phyloP scores from a whole-genome alignment of 306 rosid genomes.

The Cyamopsis tetragonoloba region DNA sequence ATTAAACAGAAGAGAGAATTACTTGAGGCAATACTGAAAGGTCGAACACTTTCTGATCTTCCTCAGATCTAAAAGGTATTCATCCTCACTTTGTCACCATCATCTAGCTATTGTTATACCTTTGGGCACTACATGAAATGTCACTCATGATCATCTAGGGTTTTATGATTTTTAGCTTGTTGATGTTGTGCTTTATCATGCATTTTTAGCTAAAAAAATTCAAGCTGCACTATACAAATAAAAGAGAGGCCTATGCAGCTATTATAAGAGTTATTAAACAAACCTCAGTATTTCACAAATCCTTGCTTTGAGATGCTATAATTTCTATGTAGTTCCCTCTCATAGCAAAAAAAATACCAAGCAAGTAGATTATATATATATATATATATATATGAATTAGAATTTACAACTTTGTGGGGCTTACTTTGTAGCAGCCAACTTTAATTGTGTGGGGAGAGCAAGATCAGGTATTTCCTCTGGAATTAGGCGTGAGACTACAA shows the following conservation, averaged over 20 bases:
- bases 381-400: background rate
- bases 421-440: slow-evolving; percentile 38
- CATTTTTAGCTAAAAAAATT: no score
- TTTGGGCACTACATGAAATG: no score
- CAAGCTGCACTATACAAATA: no score
- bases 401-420: slow-evolving; percentile 3
- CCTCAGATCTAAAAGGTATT: slow-evolving; percentile 46
- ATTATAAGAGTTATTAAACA: no score
- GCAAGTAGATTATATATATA: background rate
- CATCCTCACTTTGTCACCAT: no score
- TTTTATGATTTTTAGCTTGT: no score
- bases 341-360: background rate
- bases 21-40: slow-evolving; percentile 43
- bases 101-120: no score
- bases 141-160: no score
- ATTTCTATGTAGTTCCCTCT: background rate
- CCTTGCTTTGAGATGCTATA: slow-evolving; percentile 4
- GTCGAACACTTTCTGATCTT: slow-evolving; percentile 38
- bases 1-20: slow-evolving; percentile 50
- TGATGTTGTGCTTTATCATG: no score
- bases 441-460: slow-evolving; percentile 63
- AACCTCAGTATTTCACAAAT: no score
- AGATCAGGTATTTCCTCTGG: slow-evolving; percentile 65
- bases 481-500: slow-evolving; percentile 53
- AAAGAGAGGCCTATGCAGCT: no score